Evolutionary conservation across 73 alveolate species (phyloP).

Genomic region (Paramecium sexaurelia): DNA sequence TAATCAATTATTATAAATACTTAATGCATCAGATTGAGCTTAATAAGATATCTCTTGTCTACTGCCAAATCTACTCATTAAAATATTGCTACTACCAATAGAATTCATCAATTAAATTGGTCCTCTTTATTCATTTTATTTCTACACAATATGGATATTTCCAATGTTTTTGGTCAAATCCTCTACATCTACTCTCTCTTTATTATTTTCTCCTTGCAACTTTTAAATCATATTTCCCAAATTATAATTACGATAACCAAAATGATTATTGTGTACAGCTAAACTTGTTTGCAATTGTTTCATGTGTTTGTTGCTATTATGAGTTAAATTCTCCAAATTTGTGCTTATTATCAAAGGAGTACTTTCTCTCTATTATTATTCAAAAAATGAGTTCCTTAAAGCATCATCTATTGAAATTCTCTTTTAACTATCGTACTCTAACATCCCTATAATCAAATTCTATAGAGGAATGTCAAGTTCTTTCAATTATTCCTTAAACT

Average conservation of each 20-base stretch:
- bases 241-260: neutral
- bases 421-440: slow-evolving; percentile 78
- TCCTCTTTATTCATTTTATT: slow-evolving; percentile 7
- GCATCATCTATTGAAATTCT: slow-evolving; percentile 91
- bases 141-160: slow-evolving; percentile 20
- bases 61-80: slow-evolving; percentile 7
- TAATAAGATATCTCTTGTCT: neutral
- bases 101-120: slow-evolving; percentile 34
- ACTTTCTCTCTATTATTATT: slow-evolving; percentile 1
- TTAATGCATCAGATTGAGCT: neutral
- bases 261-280: neutral
- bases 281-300: neutral
- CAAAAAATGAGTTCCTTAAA: slow-evolving; percentile 83
- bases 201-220: neutral
- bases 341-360: neutral
- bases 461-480: neutral
- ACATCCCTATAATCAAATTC: neutral
- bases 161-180: slow-evolving; percentile 9
- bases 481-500: slow-evolving; percentile 1
- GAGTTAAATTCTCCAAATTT: neutral
- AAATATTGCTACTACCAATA: neutral
- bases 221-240: neutral
- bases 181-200: neutral
- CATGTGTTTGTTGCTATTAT: neutral
- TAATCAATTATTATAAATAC: neutral